Percentiles rank a stretch among this genome's conserved stretches.
These are phyloP conservation scores for Cadophora luteo-olivacea DNA, from an alignment of 2,329 filamentous ascomycete species.

Conservation along the genomic window DNA sequence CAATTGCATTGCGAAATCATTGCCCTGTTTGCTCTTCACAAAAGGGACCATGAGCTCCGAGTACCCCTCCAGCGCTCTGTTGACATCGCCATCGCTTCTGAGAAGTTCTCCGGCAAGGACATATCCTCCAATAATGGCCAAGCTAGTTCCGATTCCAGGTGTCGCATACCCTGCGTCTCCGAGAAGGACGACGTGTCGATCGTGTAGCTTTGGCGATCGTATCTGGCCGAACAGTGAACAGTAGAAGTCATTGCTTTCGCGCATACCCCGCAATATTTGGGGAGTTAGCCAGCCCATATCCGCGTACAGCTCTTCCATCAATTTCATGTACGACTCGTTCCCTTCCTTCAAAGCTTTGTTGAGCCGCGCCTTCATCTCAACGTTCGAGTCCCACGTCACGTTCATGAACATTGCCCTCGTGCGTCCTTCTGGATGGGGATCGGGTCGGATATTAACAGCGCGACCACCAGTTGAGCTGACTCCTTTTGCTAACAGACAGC, in stretches of 20 bases:
- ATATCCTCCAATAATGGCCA: slow-evolving; percentile 51
- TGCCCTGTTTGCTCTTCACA: slow-evolving; percentile 20
- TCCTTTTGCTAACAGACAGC: slow-evolving; percentile 21
- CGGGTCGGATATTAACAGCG: slow-evolving; percentile 22
- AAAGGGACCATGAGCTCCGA: slow-evolving; percentile 50
- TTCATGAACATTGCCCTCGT: slow-evolving; percentile 26
- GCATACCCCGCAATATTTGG: slow-evolving; percentile 25
- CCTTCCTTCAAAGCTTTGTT: slow-evolving; percentile 20
- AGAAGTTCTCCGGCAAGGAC: slow-evolving; percentile 53
- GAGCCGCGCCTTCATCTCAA: slow-evolving; percentile 23
- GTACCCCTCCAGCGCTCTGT: slow-evolving; percentile 45
- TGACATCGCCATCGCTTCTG: slow-evolving; percentile 42
- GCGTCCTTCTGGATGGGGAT: slow-evolving; percentile 22
- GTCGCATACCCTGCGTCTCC: slow-evolving; percentile 49
- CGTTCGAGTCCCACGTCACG: slow-evolving; percentile 20
- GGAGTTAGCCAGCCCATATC: slow-evolving; percentile 28
- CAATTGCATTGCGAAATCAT: slow-evolving; percentile 21
- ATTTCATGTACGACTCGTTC: slow-evolving; percentile 21
- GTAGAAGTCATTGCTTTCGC: slow-evolving; percentile 30
- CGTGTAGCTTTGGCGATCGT: slow-evolving; percentile 23
- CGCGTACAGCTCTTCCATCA: slow-evolving; percentile 23
- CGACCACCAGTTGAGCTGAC: slow-evolving; percentile 23
- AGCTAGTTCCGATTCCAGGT: slow-evolving; percentile 51
- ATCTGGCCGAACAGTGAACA: slow-evolving; percentile 25
- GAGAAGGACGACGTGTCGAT: slow-evolving; percentile 24